Conservation (phyloP, 495 filamentous ascomycete genomes). For the Pyrenula massariospora region DNA sequence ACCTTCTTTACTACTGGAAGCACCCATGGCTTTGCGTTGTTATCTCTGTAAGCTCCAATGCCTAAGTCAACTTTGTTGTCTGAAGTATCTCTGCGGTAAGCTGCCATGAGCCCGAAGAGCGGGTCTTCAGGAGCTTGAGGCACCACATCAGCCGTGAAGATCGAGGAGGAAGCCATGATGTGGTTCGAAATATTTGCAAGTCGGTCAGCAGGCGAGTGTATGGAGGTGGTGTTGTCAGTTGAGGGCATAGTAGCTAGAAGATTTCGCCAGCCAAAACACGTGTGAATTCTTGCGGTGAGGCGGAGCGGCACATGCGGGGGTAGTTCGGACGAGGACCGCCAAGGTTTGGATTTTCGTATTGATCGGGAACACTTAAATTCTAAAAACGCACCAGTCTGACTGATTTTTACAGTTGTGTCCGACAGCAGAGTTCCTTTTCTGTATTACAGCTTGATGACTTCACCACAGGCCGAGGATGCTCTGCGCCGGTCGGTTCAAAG, state of each 20-base stretch:
- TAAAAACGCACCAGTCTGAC: no score
- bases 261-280: neutral
- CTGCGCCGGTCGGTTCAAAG: no score
- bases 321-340: no score
- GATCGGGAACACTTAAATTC: no score
- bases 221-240: neutral
- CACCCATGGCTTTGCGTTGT: constrained; percentile 97
- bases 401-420: no score
- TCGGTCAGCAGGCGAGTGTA: constrained; percentile 9
- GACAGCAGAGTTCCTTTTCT: no score
- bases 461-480: no score
- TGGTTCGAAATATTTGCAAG: constrained; percentile 29
- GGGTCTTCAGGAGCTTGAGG: constrained; percentile 91
- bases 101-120: constrained; percentile 85
- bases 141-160: constrained; percentile 68
- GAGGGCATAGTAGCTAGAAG: neutral
- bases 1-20: constrained; percentile 95
- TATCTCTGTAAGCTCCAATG: constrained; percentile 90
- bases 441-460: no score
- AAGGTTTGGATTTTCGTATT: no score
- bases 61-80: constrained; percentile 90
- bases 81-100: constrained; percentile 72
- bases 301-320: no score
- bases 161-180: constrained; percentile 42
- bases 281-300: neutral